Evolutionary conservation across 179 eudicot species (phyloP), one percentile per base, ranked within the genome.

Genomic region (Patellifolia procumbens): DNA sequence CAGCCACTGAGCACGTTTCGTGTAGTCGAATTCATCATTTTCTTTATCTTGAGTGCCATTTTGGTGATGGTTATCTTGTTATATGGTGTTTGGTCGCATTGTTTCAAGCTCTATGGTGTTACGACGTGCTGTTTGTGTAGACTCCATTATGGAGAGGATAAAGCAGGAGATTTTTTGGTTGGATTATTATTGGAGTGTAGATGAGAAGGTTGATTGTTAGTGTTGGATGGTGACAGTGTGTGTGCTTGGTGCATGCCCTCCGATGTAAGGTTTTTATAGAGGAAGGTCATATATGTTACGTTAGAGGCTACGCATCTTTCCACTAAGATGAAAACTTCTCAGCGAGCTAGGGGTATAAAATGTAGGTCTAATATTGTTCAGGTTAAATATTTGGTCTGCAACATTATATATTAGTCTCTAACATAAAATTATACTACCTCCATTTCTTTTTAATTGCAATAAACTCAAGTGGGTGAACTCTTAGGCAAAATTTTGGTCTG

Each of bases 1-100:
- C 10, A 68, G 24, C 72, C 72, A 68, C 56, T 68, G 72, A 15
- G 58, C 72, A 6, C 72, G 59, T 31, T 70, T 70, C 42, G 28
- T 49, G 42, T 70, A 70, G 73, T 70, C 45, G 0, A 70, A 17
- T 4, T 62, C 45, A 0, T 49, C 43, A 7, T 4, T 12, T 12
- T 67, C 49, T 0, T 15, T 11, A 7, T 69, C 16, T 29, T 48
- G 24, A 69, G 26, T 7, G 26, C 3, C 1, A 7, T 28, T 48
- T 2, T 39, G 24, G 0, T 19, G 52, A 1, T 24, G 70, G 45
- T 43, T 67, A 15, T 22, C 34, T 67, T 42, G 20, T 1, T 42
- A 12, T 0, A 16, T 31, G 59, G 24, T 48, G 59, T 69, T 69
- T 16, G 58, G 0, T 69, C 2, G 55, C 17, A 48, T 49, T 17